Evolutionary conservation across 768 basidiomycete genomes (phyloP), one percentile per base, ranked within the genome.

Genomic region (Pisolithus albus): DNA sequence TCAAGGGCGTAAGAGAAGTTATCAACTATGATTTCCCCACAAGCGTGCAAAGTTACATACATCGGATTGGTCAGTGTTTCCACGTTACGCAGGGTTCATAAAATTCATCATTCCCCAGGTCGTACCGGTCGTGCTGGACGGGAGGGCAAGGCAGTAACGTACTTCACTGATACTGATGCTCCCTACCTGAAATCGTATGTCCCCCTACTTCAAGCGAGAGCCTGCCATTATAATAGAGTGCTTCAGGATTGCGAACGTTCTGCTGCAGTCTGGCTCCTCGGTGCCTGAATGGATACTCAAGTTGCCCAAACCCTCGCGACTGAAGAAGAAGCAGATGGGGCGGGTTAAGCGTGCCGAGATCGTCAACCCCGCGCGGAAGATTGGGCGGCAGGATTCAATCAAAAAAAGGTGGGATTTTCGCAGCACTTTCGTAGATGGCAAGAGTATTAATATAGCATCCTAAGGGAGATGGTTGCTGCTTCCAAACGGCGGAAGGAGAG

Each of bases 21-120:
- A 86, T 98, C 63, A 99, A 97, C 67, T 94, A 89, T 61, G 95
- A 97, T 70, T 97, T 98, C 69, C 96, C 96, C 3, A 92, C 87
- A 37, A 94, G 83, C 50, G 86, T 95, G 2, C 92, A 95, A 66
- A 93, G 89, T 62, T 99, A 99, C 63, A 80, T 99, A 40, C 96
- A 99, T 68, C 79, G 96, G 21, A 96, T 99, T 47, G 95, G 91
- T 86, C 36, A 44, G 72, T 62, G 26, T n/a, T 26, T 34, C 23
- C 49, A 18, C 42, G n/a, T 30, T 32, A 7, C 11, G 26, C 6
- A 5, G 19, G 21, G 39, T 3, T 24, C 15, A 7, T 18, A 28
- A 46, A 23, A 44, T 38, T 61, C 49, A 62, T 47, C 15, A 45
- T 24, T 47, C 18, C 18, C 19, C 45, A 90, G 88, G 93, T 64